These are phyloP conservation scores for Colletotrichum sp. DNA, from an alignment of 2,329 filamentous ascomycete genomes.

Conservation along the genomic window DNA sequence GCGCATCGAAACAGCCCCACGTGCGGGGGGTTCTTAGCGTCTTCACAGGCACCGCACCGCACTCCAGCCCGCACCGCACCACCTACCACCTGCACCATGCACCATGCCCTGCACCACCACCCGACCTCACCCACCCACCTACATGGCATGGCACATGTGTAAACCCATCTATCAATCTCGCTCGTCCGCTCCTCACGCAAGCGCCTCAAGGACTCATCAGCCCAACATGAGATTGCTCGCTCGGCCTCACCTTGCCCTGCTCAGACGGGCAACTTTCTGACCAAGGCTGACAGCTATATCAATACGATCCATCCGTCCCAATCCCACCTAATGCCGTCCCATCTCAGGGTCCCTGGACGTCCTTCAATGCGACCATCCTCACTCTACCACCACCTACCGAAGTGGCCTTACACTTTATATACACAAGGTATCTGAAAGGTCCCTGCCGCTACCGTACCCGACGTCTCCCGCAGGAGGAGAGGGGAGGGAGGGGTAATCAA, in stretches of 20 bases:
- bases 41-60: background rate
- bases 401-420: background rate
- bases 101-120: background rate
- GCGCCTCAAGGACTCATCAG: background rate
- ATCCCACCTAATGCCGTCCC: background rate
- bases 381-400: background rate
- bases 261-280: background rate
- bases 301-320: background rate
- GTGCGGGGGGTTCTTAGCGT: slow-evolving; percentile 7
- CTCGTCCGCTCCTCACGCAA: background rate
- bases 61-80: background rate
- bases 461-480: background rate
- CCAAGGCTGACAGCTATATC: background rate
- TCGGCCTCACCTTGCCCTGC: background rate
- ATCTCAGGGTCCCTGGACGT: background rate
- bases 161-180: background rate
- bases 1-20: slow-evolving; percentile 23
- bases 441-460: background rate
- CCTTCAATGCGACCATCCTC: background rate
- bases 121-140: background rate
- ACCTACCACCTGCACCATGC: background rate
- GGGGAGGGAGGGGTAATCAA: background rate
- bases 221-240: background rate
- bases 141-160: background rate
- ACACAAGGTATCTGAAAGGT: background rate